Conservation (phyloP, 345 rosid species). For the Theobroma cacao region DNA sequence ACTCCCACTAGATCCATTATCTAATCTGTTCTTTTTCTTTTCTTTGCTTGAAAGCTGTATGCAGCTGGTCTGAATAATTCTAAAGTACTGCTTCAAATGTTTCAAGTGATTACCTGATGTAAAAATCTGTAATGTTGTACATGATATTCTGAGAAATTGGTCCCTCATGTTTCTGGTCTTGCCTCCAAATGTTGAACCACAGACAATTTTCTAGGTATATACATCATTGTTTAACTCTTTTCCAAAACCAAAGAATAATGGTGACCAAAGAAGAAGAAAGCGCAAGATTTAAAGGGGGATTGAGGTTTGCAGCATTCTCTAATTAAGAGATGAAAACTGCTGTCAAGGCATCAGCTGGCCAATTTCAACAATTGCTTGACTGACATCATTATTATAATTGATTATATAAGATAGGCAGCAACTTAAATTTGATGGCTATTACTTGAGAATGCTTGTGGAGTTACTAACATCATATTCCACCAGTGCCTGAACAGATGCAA, state of each 20-base stretch:
- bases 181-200: neutral
- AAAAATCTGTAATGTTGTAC: neutral
- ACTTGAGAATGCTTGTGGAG: neutral
- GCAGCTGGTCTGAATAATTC: neutral
- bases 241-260: neutral
- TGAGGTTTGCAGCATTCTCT: neutral
- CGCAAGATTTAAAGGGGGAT: neutral
- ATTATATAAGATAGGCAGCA: neutral
- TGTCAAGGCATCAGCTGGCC: neutral
- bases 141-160: neutral
- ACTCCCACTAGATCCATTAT: neutral
- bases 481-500: neutral
- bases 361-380: neutral
- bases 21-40: too few relatives aligned
- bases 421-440: neutral
- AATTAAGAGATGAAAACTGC: neutral
- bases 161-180: neutral
- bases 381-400: neutral
- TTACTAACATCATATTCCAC: neutral
- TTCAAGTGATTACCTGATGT: neutral
- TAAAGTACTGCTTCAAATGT: neutral
- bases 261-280: neutral
- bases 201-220: neutral
- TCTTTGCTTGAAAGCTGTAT: too few relatives aligned
- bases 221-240: neutral